Conservation (phyloP, 805 yeast species). For the Candida pseudofarinosa region DNA sequence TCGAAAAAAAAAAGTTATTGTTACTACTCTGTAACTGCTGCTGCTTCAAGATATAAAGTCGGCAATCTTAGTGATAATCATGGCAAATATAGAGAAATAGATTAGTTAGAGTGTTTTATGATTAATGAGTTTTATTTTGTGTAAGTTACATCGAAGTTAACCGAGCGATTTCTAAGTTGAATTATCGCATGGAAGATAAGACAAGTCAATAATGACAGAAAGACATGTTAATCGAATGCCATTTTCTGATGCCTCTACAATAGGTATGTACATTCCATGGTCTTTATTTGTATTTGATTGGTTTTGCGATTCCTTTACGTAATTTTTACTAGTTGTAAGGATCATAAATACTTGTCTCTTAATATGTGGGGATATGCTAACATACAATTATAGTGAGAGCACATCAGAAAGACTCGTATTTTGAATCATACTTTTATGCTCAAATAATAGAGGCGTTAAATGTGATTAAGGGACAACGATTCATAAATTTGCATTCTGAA, state of each 20-base stretch:
- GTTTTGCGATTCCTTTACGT: too few relatives aligned
- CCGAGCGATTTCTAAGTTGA: neutral
- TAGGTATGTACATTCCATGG: conserved; percentile 59
- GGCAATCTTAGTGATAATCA: too few relatives aligned
- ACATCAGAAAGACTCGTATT: conserved; percentile 82
- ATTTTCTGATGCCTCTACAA: conserved; percentile 83
- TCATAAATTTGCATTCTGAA: conserved; percentile 57
- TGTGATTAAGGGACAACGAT: conserved; percentile 57
- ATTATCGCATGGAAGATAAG: neutral
- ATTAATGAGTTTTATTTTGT: neutral
- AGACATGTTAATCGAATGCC: conserved; percentile 29
- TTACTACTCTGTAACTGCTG: too few relatives aligned
- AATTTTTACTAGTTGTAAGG: too few relatives aligned
- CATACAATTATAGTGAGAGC: conserved; percentile 56
- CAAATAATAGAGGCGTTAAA: conserved; percentile 57
- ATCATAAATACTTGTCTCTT: too few relatives aligned
- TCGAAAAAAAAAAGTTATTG: too few relatives aligned
- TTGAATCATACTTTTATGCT: conserved; percentile 50
- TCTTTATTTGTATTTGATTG: too few relatives aligned
- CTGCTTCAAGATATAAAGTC: too few relatives aligned
- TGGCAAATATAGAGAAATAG: too few relatives aligned
- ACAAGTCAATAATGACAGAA: conserved; percentile 1
- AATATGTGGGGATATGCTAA: conserved; percentile 22
- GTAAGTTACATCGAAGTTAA: neutral
- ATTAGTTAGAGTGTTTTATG: too few relatives aligned